Evolutionary conservation across 257 asterid species (phyloP).

Genomic region (Echites panduratus): DNA sequence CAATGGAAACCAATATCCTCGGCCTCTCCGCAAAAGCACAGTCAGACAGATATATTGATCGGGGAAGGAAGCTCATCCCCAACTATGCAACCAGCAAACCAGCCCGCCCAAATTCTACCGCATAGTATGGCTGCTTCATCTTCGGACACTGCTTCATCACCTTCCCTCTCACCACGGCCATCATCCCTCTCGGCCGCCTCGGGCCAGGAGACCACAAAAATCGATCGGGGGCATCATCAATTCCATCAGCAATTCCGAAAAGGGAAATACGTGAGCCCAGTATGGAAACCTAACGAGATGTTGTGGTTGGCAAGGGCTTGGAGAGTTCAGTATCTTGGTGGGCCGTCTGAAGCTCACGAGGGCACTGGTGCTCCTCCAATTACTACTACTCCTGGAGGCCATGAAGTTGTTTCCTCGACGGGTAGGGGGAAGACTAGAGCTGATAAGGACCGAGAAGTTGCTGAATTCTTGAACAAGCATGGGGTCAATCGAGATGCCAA

Average conservation of each 20-base stretch:
- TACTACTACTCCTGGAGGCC: not conserved
- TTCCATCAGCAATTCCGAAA: slow-evolving; percentile 38
- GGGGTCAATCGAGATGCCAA: slow-evolving; percentile 44
- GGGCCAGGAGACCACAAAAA: slow-evolving; percentile 25
- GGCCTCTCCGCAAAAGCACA: slow-evolving; percentile 17
- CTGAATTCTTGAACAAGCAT: slow-evolving; percentile 34
- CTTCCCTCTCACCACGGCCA: slow-evolving; percentile 36
- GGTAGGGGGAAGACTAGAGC: slow-evolving; percentile 43
- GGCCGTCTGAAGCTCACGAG: slow-evolving; percentile 8
- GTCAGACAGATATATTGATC: slow-evolving; percentile 17
- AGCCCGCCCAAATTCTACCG: slow-evolving; percentile 16
- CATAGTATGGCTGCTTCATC: slow-evolving; percentile 27
- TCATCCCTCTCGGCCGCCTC: slow-evolving; percentile 27
- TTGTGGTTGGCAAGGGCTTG: slow-evolving; percentile 49
- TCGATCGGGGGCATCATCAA: slow-evolving; percentile 5
- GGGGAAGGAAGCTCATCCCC: slow-evolving; percentile 32
- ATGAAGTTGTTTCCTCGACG: not conserved
- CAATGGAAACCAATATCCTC: slow-evolving; percentile 40
- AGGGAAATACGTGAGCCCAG: slow-evolving; percentile 47
- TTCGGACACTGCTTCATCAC: slow-evolving; percentile 34
- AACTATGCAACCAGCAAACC: slow-evolving; percentile 12
- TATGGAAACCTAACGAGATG: slow-evolving; percentile 55
- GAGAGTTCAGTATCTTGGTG: slow-evolving; percentile 39
- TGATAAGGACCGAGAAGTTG: slow-evolving; percentile 43
- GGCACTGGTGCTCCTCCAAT: slow-evolving; percentile 10